Evolutionary conservation across 202 grass and related monocot genomes (phyloP), one percentile per base, ranked within the genome.

Genomic region (Schoenoplectus triqueter): DNA sequence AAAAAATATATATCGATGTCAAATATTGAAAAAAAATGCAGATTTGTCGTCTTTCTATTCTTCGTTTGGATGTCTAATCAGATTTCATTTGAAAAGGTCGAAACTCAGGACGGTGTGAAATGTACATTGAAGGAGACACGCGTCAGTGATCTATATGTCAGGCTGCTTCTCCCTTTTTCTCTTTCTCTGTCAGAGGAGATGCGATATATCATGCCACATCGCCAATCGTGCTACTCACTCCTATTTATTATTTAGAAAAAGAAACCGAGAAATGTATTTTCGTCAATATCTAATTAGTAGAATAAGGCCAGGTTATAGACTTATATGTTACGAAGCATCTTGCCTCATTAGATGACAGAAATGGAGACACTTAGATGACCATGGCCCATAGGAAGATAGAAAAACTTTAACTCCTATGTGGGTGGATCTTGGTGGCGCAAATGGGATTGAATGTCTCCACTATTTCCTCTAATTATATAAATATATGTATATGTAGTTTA

Each of bases 211-310:
- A 74, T 77, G 51, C 6, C 20, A 56, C 31, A 31, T 31, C 31
- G 31, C 31, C 31, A 31, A 31, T 31, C 31, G 31, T 78, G 52
- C 73, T 59, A 3, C 55, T 79, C 55, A 44, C 39, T 79, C 56
- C 55, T 18, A 62, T 42, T 79, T 79, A 13, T 78, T 78, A 78
- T 78, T 45, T 78, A 61, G 17, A 54, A 47, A 74, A 74, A 74
- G 17, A 18, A 74, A 52, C 70, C 15, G 7, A 72, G 45, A 18
- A 49, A 20, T 72, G 69, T 72, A 72, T 18, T 72, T 70, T 72
- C 48, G 48, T 52, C 48, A 31, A 4, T 74, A 54, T 74, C n/a
- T 31, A 69, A 72, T 45, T 72, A 73, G 19, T 74, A 22, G 18
- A 22, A 39, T 14, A 55, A 75, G 3, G 3, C 48, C 48, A 31